Evolutionary conservation across 116 monocot species (phyloP).

Genomic region (Papilionanthe hybrid): DNA sequence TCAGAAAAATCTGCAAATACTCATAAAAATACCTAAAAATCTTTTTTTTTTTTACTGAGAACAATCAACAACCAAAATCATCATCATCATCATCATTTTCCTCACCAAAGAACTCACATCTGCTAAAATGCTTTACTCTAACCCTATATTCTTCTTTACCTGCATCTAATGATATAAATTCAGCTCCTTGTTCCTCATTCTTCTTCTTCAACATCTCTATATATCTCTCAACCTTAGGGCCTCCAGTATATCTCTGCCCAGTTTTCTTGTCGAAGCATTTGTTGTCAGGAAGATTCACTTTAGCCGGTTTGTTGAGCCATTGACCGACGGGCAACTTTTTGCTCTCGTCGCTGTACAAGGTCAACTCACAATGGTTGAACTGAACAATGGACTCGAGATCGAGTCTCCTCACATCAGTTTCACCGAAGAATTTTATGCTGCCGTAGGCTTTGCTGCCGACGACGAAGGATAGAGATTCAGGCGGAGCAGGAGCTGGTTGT

Average conservation of each 20-base stretch:
- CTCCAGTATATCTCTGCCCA: constrained; percentile 54
- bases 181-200: constrained; percentile 75
- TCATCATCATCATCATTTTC: constrained; percentile 2
- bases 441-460: too few relatives aligned
- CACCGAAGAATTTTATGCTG: constrained; percentile 65
- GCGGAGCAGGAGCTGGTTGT: too few relatives aligned
- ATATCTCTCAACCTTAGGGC: constrained; percentile 65
- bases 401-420: constrained; percentile 74
- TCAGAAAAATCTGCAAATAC: too few relatives aligned
- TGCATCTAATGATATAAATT: constrained; percentile 72
- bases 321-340: constrained; percentile 76
- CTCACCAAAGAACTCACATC: constrained; percentile 31
- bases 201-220: constrained; percentile 75
- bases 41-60: neutral
- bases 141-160: constrained; percentile 81
- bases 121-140: constrained; percentile 79
- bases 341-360: constrained; percentile 78
- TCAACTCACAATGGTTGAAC: constrained; percentile 79
- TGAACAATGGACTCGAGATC: constrained; percentile 77
- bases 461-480: too few relatives aligned
- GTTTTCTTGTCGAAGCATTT: constrained; percentile 83
- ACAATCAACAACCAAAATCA: neutral
- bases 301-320: constrained; percentile 86
- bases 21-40: too few relatives aligned
- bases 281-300: constrained; percentile 74